Percentiles rank a stretch among this genome's conserved stretches.
Conservation (phyloP, 2,329 filamentous ascomycete species). For the Sporothrix inflata region DNA sequence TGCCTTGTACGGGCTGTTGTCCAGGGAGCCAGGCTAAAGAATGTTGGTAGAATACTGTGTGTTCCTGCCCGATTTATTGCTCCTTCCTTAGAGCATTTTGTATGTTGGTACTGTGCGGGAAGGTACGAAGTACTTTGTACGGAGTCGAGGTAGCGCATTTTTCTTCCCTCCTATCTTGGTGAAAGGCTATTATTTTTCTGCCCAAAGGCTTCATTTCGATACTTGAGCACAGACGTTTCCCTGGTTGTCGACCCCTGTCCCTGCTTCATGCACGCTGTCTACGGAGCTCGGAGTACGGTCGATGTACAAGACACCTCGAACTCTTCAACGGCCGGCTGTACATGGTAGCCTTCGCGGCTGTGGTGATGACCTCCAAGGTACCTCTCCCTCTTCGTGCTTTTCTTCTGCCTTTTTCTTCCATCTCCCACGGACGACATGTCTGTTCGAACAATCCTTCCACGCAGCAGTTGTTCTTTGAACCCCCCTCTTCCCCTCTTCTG, state of each 20-base stretch:
- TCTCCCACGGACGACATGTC: neutral
- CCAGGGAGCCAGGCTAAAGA: neutral
- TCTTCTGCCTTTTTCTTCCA: neutral
- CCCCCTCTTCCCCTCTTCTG: neutral
- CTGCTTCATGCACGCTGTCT: slow-evolving; percentile 27
- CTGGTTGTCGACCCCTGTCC: slow-evolving; percentile 25
- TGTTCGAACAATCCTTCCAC: slow-evolving; percentile 12
- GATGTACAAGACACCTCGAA: slow-evolving; percentile 10
- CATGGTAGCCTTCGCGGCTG: neutral
- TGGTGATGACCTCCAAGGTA: neutral
- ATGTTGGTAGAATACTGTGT: neutral
- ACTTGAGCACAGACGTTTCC: slow-evolving; percentile 24
- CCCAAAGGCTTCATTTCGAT: slow-evolving; percentile 15
- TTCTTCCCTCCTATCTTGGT: neutral
- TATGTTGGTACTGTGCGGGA: neutral
- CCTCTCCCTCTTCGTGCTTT: neutral
- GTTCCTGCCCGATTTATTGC: neutral
- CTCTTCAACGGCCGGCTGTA: slow-evolving; percentile 3
- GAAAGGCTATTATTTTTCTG: neutral
- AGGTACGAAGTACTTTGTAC: slow-evolving; percentile 14
- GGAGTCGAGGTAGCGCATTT: neutral
- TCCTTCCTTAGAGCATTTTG: neutral
- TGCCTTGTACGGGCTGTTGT: neutral
- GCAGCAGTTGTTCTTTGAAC: neutral
- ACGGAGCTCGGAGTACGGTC: slow-evolving; percentile 7